Evolutionary conservation across 1,284 basidiomycete species (phyloP), one percentile per base, ranked within the genome.

Genomic region (Puccinia hordei): DNA sequence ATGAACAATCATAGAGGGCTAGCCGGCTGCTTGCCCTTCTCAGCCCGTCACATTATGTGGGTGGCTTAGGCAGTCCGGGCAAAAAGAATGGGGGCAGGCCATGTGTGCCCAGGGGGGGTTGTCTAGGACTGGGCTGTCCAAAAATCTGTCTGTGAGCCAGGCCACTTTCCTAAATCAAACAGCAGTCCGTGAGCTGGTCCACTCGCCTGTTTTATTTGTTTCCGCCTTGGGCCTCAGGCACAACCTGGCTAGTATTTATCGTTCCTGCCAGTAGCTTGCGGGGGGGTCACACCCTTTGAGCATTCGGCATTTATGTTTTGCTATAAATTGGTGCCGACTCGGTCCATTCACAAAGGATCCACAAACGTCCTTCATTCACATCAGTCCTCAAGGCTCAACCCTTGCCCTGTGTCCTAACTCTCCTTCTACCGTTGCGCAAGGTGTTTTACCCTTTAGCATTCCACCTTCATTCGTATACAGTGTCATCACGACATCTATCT

Each of bases 261-360:
- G n/a, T n/a, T 55, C 38, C 22, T 44, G 49, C 27, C 68, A 44
- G 13, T 15, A 53, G 46, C 27, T 71, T 1, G 38, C 41, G 24
- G 49, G 30, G 0, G 22, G n/a, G 19, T 27, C 9, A 33, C 46
- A 49, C 24, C 68, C 44, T 71, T 71, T 33, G 68, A 53, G 24
- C 53, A 33, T 71, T 53, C 30, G 15, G 33, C 44, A 53, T 53
- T 51, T 46, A 51, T 53, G 68, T 71, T 71, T 71, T 71, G 15
- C 49, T 71, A 71, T 71, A 71, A 71, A 53, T 33, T 71, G 68
- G 27, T 27, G 49, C 68, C 68, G 46, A 71, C 44, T 71, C 68
- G 49, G 68, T 46, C 49, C 68, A 71, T 53, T 33, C 27, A 2
- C 19, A 46, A 10, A 24, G 38, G 12, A 44, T 44, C 41, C 38